Percentiles rank a stretch among this genome's conserved stretches.
Evolutionary conservation across 805 yeast species (phyloP).

Genomic region (Candida orba): DNA sequence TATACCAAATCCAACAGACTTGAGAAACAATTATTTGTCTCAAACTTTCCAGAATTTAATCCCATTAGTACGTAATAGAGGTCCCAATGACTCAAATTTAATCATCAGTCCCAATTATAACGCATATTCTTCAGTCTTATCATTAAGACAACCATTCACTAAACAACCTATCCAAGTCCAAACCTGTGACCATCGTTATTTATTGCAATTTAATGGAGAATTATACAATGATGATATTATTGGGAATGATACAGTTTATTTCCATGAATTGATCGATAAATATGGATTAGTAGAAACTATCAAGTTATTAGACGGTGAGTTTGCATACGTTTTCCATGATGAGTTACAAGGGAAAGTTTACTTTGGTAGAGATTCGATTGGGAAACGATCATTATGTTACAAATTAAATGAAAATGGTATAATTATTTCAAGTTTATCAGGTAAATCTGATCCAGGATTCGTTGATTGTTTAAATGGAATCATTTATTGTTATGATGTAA

Average conservation of each 20-base stretch:
- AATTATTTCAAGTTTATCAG: constrained; percentile 41
- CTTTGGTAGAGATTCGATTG: constrained; percentile 82
- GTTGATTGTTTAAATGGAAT: constrained; percentile 50
- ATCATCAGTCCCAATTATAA: constrained; percentile 9
- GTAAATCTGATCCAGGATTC: constrained; percentile 25
- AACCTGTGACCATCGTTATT: constrained; percentile 23
- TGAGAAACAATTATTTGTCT: neutral
- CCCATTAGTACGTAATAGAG: constrained; percentile 37
- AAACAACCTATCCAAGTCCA: constrained; percentile 51
- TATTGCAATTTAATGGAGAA: constrained; percentile 87
- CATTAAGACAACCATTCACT: constrained; percentile 73
- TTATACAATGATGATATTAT: constrained; percentile 56
- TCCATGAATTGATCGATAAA: constrained; percentile 6
- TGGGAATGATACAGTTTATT: constrained; percentile 57
- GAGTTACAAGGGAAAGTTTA: constrained; percentile 33
- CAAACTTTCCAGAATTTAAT: neutral
- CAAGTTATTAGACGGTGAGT: constrained; percentile 64
- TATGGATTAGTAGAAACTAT: constrained; percentile 35
- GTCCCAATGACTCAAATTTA: constrained; percentile 46
- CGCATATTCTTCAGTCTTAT: constrained; percentile 54
- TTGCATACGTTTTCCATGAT: constrained; percentile 56
- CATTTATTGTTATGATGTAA: constrained; percentile 37
- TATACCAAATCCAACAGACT: neutral
- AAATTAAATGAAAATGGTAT: constrained; percentile 29
- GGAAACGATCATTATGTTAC: constrained; percentile 68